Percentiles rank a stretch among this genome's conserved stretches.
phyloP scores from a whole-genome alignment of 768 basidiomycete species.

The Pluteus cervinus region DNA sequence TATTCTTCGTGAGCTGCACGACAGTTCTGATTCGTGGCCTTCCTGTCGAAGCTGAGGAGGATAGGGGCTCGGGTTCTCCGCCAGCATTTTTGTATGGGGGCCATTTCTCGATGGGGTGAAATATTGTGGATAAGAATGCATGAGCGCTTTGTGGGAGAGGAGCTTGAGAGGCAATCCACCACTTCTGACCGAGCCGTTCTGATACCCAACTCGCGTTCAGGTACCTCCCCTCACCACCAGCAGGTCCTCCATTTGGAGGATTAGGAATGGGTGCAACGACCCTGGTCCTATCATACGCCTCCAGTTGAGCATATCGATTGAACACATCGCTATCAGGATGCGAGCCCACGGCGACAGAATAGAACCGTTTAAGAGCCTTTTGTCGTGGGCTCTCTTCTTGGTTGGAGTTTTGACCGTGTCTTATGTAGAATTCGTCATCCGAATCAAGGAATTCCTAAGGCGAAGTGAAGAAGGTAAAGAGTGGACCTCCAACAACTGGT shows the following conservation, averaged over 20 bases:
- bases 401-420: no score
- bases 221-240: slow-evolving; percentile 46
- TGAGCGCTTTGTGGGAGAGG: slow-evolving; percentile 67
- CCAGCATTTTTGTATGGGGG: no score
- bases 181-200: slow-evolving; percentile 64
- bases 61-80: no score
- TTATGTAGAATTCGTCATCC: no score
- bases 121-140: slow-evolving; percentile 67
- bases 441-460: no score
- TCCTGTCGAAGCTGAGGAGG: slow-evolving; percentile 23
- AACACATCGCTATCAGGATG: slow-evolving; percentile 32
- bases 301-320: slow-evolving; percentile 72
- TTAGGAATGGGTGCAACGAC: no score
- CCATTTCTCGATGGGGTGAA: slow-evolving; percentile 38
- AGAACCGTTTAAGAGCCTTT: no score
- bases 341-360: slow-evolving; percentile 49
- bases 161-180: slow-evolving; percentile 86
- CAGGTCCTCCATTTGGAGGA: slow-evolving; percentile 20
- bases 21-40: slow-evolving; percentile 69
- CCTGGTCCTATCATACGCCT: slow-evolving; percentile 79
- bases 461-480: no score
- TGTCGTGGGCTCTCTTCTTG: no score
- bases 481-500: no score
- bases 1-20: slow-evolving; percentile 72
- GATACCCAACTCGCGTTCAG: slow-evolving; percentile 85